Evolutionary conservation across 768 basidiomycete species (phyloP).

Genomic region (Coprinopsis sp.): DNA sequence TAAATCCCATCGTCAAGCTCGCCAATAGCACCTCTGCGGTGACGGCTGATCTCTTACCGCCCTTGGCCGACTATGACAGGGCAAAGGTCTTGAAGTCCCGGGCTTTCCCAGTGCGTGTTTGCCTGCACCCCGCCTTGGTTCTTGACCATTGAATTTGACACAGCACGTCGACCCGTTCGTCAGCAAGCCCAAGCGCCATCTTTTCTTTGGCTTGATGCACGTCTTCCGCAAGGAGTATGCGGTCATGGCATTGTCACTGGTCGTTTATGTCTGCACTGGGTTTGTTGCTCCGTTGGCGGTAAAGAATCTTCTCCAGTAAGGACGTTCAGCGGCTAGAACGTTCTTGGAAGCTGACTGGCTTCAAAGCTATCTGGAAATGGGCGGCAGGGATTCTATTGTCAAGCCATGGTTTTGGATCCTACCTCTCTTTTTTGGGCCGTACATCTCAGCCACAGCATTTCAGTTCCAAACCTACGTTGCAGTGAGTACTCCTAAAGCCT

Average conservation of each 20-base stretch:
- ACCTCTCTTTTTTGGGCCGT: slow-evolving; percentile 45
- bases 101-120: slow-evolving; percentile 22
- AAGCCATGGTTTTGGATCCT: slow-evolving; percentile 68
- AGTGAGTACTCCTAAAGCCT: slow-evolving; percentile 29
- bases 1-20: slow-evolving; percentile 48
- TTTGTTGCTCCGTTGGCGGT: slow-evolving; percentile 36
- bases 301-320: slow-evolving; percentile 34
- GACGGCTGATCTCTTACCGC: slow-evolving; percentile 51
- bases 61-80: slow-evolving; percentile 60
- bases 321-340: background rate
- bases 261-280: slow-evolving; percentile 21
- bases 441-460: slow-evolving; percentile 36
- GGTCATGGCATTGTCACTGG: slow-evolving; percentile 24
- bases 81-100: slow-evolving; percentile 23
- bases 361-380: slow-evolving; percentile 53
- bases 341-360: background rate
- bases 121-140: background rate
- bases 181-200: slow-evolving; percentile 32
- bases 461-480: slow-evolving; percentile 53
- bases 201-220: slow-evolving; percentile 41
- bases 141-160: too few relatives aligned
- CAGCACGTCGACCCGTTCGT: slow-evolving; percentile 35
- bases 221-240: slow-evolving; percentile 32
- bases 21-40: slow-evolving; percentile 45
- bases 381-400: slow-evolving; percentile 40